Evolutionary conservation across 2,329 filamentous ascomycete species (phyloP), one percentile per base, ranked within the genome.

Genomic region (Cladophialophora carrionii): DNA sequence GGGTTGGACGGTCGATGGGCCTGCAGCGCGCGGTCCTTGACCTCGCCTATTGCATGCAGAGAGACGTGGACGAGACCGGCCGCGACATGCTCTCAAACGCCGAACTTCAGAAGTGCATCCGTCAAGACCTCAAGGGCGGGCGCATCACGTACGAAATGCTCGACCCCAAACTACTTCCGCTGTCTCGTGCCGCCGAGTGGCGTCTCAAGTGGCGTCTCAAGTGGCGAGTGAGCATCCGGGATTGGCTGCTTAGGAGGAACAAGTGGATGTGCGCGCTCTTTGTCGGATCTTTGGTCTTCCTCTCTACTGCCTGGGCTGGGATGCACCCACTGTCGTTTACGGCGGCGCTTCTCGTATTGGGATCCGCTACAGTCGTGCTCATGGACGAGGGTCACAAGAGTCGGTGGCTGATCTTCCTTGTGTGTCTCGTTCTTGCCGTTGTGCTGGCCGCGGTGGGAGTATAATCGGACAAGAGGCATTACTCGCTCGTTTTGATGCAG

Each of bases 1-100:
- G 65, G 14, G 63, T 63, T 1, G 75, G 76, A 1, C 76, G 73
- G 31, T 31, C 62, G 17, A 72, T 78, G 68, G 76, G 72, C 34
- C 70, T 74, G 62, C 65, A 78, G 26, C 61, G 77, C 8, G 67
- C 69, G 6, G 60, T 66, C 31, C 53, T 71, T 7, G 69, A 71
- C 43, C 41, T 70, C n/a, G 54, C 68, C 26, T 20, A 51, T 29
- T 61, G 63, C 26, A 70, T 70, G 57, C 46, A 61, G 4, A 51
- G 55, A 57, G 61, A 68, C 22, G 29, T 69, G 5, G 63, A 54
- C 26, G 62, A 63, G 24, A 53, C 60, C 6, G 41, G 49, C n/a
- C 34, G 31, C 1, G 63, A 68, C 24, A 63, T 63, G 55, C 54
- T 62, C 17, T 57, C 59, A 10, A 66, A 68, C 49, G 20, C 7